A percentile compares a stretch with the other conserved stretches of the same genome.
Evolutionary conservation across 345 rosid genomes (phyloP).

Genomic region (Lepidium africanum): DNA sequence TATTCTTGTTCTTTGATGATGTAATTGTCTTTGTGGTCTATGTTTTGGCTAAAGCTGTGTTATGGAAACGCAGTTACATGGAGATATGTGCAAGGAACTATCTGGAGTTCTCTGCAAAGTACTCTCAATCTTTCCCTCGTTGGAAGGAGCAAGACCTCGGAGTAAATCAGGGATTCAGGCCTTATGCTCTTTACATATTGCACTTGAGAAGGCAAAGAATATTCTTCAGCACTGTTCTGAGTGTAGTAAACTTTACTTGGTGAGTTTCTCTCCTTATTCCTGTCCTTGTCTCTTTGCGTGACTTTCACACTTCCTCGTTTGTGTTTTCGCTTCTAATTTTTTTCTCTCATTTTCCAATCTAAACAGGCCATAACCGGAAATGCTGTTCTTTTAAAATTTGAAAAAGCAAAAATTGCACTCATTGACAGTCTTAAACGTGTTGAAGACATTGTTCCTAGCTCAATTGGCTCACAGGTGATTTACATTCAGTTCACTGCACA

Average conservation of each 20-base stretch:
- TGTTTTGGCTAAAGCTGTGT: background rate
- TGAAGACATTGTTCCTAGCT: conserved; percentile 86
- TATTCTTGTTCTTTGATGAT: background rate
- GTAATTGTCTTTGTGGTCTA: background rate
- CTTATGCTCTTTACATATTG: conserved; percentile 84
- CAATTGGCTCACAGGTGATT: conserved; percentile 77
- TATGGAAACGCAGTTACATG: conserved; percentile 63
- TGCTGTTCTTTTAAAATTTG: conserved; percentile 80
- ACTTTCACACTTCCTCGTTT: conserved; percentile 8
- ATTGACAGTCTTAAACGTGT: conserved; percentile 81
- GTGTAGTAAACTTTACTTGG: conserved; percentile 92
- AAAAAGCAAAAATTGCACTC: conserved; percentile 66
- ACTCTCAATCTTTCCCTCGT: conserved; percentile 65
- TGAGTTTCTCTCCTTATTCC: conserved; percentile 18
- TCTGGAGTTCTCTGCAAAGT: conserved; percentile 67
- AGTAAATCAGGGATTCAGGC: conserved; percentile 98
- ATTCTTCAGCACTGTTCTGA: conserved; percentile 90
- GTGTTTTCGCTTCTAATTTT: background rate
- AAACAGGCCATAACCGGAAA: conserved; percentile 92
- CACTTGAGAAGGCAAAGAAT: conserved; percentile 80
- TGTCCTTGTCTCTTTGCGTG: background rate
- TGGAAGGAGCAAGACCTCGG: conserved; percentile 97
- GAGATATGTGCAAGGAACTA: conserved; percentile 77
- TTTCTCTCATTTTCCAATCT: background rate
- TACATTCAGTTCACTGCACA: background rate